Evolutionary conservation across 2,329 filamentous ascomycete species (phyloP), one percentile per base, ranked within the genome.

Genomic region (Alternaria gansuensis): DNA sequence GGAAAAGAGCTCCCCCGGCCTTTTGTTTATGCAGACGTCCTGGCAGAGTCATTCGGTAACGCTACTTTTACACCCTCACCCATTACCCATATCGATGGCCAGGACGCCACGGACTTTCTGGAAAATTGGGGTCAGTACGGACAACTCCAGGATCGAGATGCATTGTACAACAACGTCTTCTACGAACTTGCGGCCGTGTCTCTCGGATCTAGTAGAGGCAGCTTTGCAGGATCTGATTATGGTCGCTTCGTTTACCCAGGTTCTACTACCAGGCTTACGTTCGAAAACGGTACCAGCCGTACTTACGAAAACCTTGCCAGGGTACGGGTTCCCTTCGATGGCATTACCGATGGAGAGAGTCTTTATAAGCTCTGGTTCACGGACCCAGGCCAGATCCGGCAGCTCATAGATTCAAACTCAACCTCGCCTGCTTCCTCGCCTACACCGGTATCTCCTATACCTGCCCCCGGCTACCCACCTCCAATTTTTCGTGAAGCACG

Each of bases 31-130:
- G 73, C 78, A 11, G 82, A 85, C 59, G 73, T 84, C 0, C 69
- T 82, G 43, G 71, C 76, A 21, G 74, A 77, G 26, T 77, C 75
- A 6, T 73, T 80, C 54, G 68, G 77, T 54, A 78, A 81, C 62
- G 59, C 74, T 11, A 70, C 79, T 48, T 79, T 79, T 60, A 72
- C 70, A 5, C 79, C 84, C 2, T 84, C 83, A 0, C 78, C 83
- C 1, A 79, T 89, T 33, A 74, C 76, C 1, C 72, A 81, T 57
- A 88, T 89, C 70, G 85, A 89, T 65, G 86, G 83, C n/a, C 72
- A 82, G 43, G 79, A 86, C 41, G 84, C 82, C 3, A 79, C 79
- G 5, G 78, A 78, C 0, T 84, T 80, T 59, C 75, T 87, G 17
- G 76, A 82, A 40, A 77, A 82, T 2, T 81, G 80, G 70, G 79